A percentile compares a stretch with the other conserved stretches of the same genome.
Conservation (phyloP, 1,284 basidiomycete species). For the Hypsizygus ulmarius region DNA sequence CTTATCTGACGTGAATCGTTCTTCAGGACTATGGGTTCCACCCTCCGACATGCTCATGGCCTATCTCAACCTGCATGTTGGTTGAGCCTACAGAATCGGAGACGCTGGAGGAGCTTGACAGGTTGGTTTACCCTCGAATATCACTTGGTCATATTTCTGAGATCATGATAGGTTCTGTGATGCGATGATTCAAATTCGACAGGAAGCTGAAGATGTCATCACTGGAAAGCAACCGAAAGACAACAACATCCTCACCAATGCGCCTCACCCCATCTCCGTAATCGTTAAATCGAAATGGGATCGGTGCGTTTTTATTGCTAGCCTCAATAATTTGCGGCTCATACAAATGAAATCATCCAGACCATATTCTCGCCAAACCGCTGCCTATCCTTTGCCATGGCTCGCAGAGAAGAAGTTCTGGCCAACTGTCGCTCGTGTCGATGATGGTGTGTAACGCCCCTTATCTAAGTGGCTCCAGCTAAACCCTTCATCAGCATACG, state of each 20-base stretch:
- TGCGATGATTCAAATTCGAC: conserved; percentile 93
- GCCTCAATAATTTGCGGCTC: not conserved
- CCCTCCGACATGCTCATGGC: conserved; percentile 92
- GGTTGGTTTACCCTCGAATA: conserved; percentile 36
- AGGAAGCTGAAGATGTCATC: conserved; percentile 88
- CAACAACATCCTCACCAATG: conserved; percentile 91
- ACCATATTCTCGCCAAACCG: conserved; percentile 83
- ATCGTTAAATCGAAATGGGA: conserved; percentile 82
- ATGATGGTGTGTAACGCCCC: conserved; percentile 66
- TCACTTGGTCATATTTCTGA: conserved; percentile 2
- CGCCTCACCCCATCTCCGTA: conserved; percentile 85
- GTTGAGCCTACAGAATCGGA: conserved; percentile 97
- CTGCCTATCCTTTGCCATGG: conserved; percentile 81
- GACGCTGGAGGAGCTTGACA: conserved; percentile 85
- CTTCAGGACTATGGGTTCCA: conserved; percentile 83
- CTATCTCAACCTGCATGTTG: conserved; percentile 90
- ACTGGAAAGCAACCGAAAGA: conserved; percentile 82
- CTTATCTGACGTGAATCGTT: not conserved
- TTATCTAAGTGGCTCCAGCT: conserved; percentile 1
- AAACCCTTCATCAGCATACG: conserved; percentile 53
- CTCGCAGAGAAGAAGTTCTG: conserved; percentile 89
- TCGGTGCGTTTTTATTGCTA: conserved; percentile 44
- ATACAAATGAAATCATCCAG: conserved; percentile 36
- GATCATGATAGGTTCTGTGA: conserved; percentile 74
- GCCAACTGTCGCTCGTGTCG: conserved; percentile 87